Base-by-base conservation (phyloP, 805 yeast genomes). In the Monosporozyma solicola region DNA sequence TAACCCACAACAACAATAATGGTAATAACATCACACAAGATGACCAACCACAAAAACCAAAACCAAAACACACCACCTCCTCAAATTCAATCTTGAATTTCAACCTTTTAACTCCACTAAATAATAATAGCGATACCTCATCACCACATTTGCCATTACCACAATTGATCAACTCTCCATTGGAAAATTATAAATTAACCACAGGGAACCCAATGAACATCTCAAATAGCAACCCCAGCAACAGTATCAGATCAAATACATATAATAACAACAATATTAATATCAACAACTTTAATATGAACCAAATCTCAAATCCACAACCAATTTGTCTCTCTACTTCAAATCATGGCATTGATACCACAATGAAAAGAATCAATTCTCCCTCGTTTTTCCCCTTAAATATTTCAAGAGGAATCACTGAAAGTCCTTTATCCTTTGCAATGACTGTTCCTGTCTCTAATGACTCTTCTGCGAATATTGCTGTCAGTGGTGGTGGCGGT, bases 371-470 rank as follows among this genome's bases (percentile, higher is more conserved):
- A 48, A 53, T 63, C 22, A 62, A 61, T 47, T 61, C 68, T 3
- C 68, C 70, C 3, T 61, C 61, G 41, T 62, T 62, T 33, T 67
- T 65, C 4, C 63, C 65, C 10, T 53, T 64, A 47, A 64, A 64
- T 48, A 61, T 66, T 13, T 66, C 70, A 6, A 59, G 70, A 47
- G 70, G 64, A 48, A 58, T 61, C 11, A 64, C 69, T 9, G 58
- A 63, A 53, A 62, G 66, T 47, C 69, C 69, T 13, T 58, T 63
- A n/a, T 43, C 46, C 2, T 43, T 43, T 10, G n/a, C 32, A 8
- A 43, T 43, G 46, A 24, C 31, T 20, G 31, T 43, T 11, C 29
- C 46, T 13, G 29, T 43, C 2, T 43, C 46, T 10, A 43, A 43
- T 43, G 31, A 43, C 24, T 43, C 46, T 27, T 5, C 29, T 5